Evolutionary conservation across 805 yeast genomes (phyloP).

Genomic region (Isabelozyma rhagii): DNA sequence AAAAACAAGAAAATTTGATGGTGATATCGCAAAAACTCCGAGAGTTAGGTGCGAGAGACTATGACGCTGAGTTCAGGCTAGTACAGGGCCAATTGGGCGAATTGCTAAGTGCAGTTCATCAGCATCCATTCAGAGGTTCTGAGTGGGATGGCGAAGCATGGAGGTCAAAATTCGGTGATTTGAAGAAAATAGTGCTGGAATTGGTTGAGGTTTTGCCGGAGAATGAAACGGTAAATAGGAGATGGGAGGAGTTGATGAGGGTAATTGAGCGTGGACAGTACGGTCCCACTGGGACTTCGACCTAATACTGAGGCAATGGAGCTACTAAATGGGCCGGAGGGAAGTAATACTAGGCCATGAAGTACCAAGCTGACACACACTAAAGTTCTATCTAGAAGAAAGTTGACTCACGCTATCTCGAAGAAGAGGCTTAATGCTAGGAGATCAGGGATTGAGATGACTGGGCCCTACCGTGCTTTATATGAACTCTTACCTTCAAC

Average conservation of each 20-base stretch:
- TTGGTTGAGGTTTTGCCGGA: neutral
- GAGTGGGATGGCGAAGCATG: neutral
- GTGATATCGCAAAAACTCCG: neutral
- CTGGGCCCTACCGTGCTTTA: no score
- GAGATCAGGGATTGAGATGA: no score
- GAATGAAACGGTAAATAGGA: neutral
- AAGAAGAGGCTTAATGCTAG: no score
- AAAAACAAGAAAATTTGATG: conserved; percentile 4
- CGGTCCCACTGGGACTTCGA: neutral
- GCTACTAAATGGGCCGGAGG: no score
- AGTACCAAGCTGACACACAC: no score
- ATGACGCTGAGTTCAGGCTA: neutral
- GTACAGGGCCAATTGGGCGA: neutral
- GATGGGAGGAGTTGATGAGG: neutral
- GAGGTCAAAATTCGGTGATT: neutral
- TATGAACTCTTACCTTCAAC: no score
- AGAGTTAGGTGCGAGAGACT: neutral
- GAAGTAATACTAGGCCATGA: no score
- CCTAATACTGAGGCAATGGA: no score
- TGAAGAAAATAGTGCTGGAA: neutral
- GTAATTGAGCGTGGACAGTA: neutral
- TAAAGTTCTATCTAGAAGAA: no score
- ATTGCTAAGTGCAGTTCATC: neutral
- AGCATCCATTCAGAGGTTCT: neutral
- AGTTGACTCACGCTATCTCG: no score